Evolutionary conservation across 768 basidiomycete species (phyloP), one percentile per base, ranked within the genome.

Genomic region (Cyathus striatus): DNA sequence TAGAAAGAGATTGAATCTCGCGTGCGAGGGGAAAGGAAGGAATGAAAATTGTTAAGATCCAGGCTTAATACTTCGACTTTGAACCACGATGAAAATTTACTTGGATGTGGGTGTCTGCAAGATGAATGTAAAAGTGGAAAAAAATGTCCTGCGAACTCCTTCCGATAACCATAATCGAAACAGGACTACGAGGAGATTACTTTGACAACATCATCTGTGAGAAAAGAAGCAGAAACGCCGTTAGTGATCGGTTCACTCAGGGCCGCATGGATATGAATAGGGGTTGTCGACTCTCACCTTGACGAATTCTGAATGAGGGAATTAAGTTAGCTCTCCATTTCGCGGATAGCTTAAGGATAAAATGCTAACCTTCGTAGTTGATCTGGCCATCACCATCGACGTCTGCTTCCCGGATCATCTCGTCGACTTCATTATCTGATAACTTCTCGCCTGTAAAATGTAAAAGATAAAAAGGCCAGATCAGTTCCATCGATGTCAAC

Each of bases 331-430:
- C 38, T 9, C 23, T 22, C 23, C 9, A 42, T 47, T 20, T 22
- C 46, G 17, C 45, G 44, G 26, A 34, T 26, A 37, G 26, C 24
- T 24, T 26, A 17, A 41, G 16, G 22, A 48, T 17, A 51, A 34
- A 27, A 23, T 16, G 51, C 76, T 44, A 46, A 84, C 86, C 86
- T 2, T 87, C 82, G 59, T 88, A 91, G 65, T 89, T 86, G 67
- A 90, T 88, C 67, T 90, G 88, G n/a, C 90, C 90, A 61, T 92
- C 90, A 40, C 93, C 92, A 57, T 96, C 90, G 40, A 90, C 76
- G 60, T 96, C 92, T 44, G 92, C 93, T 68, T 96, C 93, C 42
- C 91, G 83, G 60, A 96, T 96, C 92, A 96, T 94, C 73, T 94
- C 92, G 47, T 90, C 87, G 49, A 94, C 90, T 65, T 95, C 92